Base-by-base conservation (phyloP, 202 grass and related monocot species). In the Schoenoplectus triqueter region DNA sequence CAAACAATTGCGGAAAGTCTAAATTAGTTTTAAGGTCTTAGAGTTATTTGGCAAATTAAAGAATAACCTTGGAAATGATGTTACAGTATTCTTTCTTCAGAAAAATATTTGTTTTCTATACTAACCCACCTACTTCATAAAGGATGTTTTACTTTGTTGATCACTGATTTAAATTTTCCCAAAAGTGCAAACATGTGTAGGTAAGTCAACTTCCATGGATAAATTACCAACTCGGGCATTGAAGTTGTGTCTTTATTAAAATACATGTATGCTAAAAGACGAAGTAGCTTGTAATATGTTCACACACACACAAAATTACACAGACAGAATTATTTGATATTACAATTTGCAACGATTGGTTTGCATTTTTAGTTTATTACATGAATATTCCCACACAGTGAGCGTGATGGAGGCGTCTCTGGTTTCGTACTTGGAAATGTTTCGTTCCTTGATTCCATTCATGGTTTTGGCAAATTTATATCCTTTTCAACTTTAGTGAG, bases 1-100 rank as follows among this genome's bases (percentile, higher is more conserved):
- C 44, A 81, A 82, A 82, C 8, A 69, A 54, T 42, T 82, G 18
- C 15, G 6, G 7, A 48, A 82, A 51, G 80, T 82, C 80, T 31
- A 82, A 63, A 51, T 66, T 47, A 82, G 80, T 63, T 66, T 82
- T 82, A 68, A 31, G 31, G 31, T 31, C 31, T 31, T 31, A 0
- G 31, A 31, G 31, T 31, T 31, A 31, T 31, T 31, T 31, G 31
- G 31, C 31, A 31, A 31, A 31, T 31, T 31, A 31, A 31, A 31
- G 1, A 31, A 31, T 31, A 31, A 31, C 31, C 31, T 31, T 31
- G 31, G 31, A 31, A 31, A 31, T 31, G 31, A 31, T 31, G 1
- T 31, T 31, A 31, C 31, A 31, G 31, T 31, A 31, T 80, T 80
- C 64, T 66, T 66, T 66, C 64, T 10, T 64, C 31, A 31, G 31